These are phyloP conservation scores for Ambispora gerdemannii DNA, from an alignment of 192 early-diverging fungal genomes.

Conservation along the genomic window DNA sequence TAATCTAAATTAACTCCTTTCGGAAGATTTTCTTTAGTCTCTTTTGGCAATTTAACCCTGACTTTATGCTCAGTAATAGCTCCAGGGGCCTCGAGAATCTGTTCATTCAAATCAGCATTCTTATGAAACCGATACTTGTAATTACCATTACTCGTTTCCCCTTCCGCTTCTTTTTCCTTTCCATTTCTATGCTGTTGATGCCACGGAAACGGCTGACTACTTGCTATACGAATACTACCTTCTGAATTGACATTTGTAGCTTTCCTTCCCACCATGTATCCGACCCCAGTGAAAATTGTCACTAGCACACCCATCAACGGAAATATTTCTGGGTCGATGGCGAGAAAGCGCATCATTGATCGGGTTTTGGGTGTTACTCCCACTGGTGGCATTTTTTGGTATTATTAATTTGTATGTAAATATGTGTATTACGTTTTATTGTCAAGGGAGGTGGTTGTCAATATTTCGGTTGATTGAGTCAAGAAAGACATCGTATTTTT, in stretches of 20 bases:
- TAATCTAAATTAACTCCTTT: no score
- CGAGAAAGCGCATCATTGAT: slow-evolving; percentile 23
- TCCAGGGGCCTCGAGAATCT: slow-evolving; percentile 1
- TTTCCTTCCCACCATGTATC: slow-evolving; percentile 32
- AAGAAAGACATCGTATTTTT: no score
- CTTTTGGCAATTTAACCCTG: slow-evolving; percentile 25
- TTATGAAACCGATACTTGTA: slow-evolving; percentile 31
- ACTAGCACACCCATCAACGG: slow-evolving; percentile 29
- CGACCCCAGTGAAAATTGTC: slow-evolving; percentile 7
- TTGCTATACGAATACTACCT: slow-evolving; percentile 19
- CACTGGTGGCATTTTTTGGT: no score
- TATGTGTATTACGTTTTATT: no score
- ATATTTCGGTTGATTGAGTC: no score
- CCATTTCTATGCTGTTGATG: slow-evolving; percentile 3
- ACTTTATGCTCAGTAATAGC: slow-evolving; percentile 28
- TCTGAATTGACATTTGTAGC: background rate
- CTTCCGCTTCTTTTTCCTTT: background rate
- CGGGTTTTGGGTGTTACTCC: slow-evolving; percentile 12
- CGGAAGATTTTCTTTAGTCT: no score
- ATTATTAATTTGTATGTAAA: no score
- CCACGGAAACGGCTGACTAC: slow-evolving; percentile 23
- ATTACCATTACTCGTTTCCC: background rate
- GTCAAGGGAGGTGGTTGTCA: no score
- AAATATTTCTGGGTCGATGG: slow-evolving; percentile 33
- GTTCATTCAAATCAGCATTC: slow-evolving; percentile 1